These are phyloP conservation scores for Fraxinus latifolia DNA, from an alignment of 305 asterid genomes.

Conservation along the genomic window DNA sequence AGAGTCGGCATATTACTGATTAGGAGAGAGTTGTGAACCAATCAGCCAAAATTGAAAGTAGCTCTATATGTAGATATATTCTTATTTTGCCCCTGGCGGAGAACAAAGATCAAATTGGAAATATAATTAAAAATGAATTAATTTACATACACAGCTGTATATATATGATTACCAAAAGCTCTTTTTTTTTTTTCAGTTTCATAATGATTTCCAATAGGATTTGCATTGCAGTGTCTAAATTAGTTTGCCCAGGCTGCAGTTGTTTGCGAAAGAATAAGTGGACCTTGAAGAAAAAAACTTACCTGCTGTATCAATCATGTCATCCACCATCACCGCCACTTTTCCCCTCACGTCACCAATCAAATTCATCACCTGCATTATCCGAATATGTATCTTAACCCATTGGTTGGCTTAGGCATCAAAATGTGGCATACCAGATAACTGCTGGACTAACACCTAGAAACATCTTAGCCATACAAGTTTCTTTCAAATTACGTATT, in stretches of 20 bases:
- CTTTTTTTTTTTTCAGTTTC: neutral
- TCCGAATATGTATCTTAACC: conserved; percentile 20
- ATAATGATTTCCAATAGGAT: neutral
- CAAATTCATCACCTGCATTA: conserved; percentile 86
- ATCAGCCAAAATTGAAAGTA: neutral
- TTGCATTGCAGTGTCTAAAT: neutral
- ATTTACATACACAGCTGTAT: neutral
- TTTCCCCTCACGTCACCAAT: conserved; percentile 92
- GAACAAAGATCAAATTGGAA: neutral
- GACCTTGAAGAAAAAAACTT: conserved; percentile 23
- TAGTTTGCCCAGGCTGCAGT: neutral
- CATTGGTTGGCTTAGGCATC: neutral
- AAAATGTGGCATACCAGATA: neutral
- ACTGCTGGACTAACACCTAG: conserved; percentile 1
- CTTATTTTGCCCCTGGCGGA: neutral
- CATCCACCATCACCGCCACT: conserved; percentile 98
- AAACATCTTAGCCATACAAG: neutral
- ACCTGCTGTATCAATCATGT: conserved; percentile 99
- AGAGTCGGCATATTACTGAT: neutral
- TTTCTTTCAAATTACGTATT: conserved; percentile 11
- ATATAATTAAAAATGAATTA: neutral
- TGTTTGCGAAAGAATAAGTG: neutral
- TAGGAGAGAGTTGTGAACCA: neutral
- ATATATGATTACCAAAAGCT: too few species aligned
- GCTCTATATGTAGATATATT: neutral